These are phyloP conservation scores for Davidsoniella virescens DNA, from an alignment of 2,329 filamentous ascomycete species.

Conservation along the genomic window DNA sequence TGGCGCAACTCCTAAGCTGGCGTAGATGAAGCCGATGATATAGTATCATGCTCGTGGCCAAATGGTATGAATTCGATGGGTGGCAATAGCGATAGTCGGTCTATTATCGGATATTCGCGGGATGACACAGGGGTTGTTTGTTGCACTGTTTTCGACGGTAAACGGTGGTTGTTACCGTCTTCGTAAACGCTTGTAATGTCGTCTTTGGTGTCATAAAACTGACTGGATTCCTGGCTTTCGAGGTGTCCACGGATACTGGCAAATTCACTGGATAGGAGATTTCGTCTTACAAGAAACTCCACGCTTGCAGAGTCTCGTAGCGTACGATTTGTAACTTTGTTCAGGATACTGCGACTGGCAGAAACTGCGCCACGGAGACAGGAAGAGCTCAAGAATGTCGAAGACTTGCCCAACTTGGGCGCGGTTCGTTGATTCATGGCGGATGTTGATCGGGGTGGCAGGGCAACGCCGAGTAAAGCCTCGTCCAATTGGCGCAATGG, in stretches of 20 bases:
- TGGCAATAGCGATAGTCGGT: too few species aligned
- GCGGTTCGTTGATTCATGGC: background rate
- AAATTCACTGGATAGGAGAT: background rate
- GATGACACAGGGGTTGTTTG: too few species aligned
- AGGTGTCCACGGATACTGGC: background rate
- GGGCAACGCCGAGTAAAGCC: too few species aligned
- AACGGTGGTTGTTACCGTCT: background rate
- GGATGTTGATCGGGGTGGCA: too few species aligned
- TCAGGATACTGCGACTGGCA: conserved; percentile 8
- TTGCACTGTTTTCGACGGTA: background rate
- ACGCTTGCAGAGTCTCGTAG: conserved; percentile 8
- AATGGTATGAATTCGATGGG: too few species aligned
- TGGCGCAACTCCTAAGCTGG: too few species aligned
- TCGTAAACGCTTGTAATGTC: background rate
- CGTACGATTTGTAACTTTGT: background rate
- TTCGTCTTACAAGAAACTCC: conserved; percentile 5
- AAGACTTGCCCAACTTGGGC: background rate
- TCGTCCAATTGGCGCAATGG: background rate
- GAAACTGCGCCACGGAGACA: background rate
- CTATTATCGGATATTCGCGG: too few species aligned
- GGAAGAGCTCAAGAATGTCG: background rate
- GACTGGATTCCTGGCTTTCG: background rate
- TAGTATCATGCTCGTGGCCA: too few species aligned
- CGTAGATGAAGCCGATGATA: too few species aligned
- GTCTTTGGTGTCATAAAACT: background rate